A percentile compares a stretch with the other conserved stretches of the same genome.
phyloP scores from a whole-genome alignment of 805 yeast species.

The Sugiyamaella valdiviana region DNA sequence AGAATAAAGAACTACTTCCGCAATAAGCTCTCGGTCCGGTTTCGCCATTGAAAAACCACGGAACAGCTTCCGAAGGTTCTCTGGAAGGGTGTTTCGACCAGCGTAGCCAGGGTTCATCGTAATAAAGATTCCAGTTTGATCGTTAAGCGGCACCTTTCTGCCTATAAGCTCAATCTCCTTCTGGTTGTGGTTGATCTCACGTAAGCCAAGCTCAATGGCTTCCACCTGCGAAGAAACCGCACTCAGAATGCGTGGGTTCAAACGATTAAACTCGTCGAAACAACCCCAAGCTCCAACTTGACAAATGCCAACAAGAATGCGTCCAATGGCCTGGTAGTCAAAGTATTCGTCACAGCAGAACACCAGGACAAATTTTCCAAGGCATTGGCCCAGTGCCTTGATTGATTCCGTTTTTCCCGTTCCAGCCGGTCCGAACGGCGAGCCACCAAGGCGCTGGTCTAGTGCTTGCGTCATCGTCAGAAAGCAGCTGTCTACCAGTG shows the following conservation, averaged over 20 bases:
- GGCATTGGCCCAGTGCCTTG: slow-evolving; percentile 70
- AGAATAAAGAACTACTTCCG: slow-evolving; percentile 63
- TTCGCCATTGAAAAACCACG: slow-evolving; percentile 64
- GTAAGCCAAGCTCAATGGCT: slow-evolving; percentile 53
- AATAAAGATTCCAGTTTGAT: slow-evolving; percentile 59
- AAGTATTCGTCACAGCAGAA: slow-evolving; percentile 89
- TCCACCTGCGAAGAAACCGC: slow-evolving; percentile 81
- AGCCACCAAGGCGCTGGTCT: slow-evolving; percentile 72
- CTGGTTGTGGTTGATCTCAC: slow-evolving; percentile 5
- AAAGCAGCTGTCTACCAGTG: slow-evolving; percentile 58
- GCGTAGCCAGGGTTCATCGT: slow-evolving; percentile 88
- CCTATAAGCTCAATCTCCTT: slow-evolving; percentile 24
- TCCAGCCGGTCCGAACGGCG: slow-evolving; percentile 94
- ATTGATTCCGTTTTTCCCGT: slow-evolving; percentile 93
- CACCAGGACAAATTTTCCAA: slow-evolving; percentile 78
- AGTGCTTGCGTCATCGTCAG: slow-evolving; percentile 69
- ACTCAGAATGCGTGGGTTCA: slow-evolving; percentile 64
- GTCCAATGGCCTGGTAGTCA: slow-evolving; percentile 70
- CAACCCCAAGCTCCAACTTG: slow-evolving; percentile 92
- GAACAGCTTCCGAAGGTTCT: slow-evolving; percentile 74
- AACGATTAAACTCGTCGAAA: slow-evolving; percentile 88
- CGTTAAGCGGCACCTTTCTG: slow-evolving; percentile 17
- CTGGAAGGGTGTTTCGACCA: slow-evolving; percentile 80
- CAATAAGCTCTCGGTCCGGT: slow-evolving; percentile 66
- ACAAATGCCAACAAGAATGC: slow-evolving; percentile 73